phyloP scores from a whole-genome alignment of 2,329 filamentous ascomycete species.

The Talaromyces amestolkiae region DNA sequence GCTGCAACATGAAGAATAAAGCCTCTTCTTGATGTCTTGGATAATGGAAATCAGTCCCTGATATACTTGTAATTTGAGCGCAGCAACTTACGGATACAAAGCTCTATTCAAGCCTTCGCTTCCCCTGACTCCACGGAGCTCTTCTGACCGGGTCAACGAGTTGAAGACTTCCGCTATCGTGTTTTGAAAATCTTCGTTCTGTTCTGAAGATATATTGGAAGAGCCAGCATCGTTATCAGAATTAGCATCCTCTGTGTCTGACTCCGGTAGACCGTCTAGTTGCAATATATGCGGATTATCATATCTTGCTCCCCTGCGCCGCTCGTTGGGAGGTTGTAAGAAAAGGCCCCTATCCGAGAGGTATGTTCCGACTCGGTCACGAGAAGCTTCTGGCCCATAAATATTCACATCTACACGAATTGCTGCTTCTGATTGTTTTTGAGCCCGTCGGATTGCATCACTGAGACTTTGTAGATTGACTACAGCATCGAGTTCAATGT shows the following conservation, averaged over 20 bases:
- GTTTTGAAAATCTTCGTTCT: slow-evolving; percentile 1
- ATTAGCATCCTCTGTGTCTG: not conserved
- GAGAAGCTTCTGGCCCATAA: slow-evolving; percentile 3
- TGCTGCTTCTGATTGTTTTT: not conserved
- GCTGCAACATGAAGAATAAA: slow-evolving; percentile 13
- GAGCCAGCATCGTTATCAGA: not conserved
- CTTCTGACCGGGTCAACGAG: slow-evolving; percentile 4
- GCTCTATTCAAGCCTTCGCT: slow-evolving; percentile 10
- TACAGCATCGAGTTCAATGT: slow-evolving; percentile 9
- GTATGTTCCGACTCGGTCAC: not conserved
- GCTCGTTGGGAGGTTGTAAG: slow-evolving; percentile 8
- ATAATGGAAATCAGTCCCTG: not conserved
- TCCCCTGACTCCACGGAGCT: slow-evolving; percentile 8
- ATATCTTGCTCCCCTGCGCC: slow-evolving; percentile 5
- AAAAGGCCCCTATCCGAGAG: slow-evolving; percentile 8
- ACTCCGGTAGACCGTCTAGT: not conserved
- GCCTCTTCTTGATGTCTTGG: slow-evolving; percentile 13
- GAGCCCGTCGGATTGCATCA: slow-evolving; percentile 1
- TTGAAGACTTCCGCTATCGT: slow-evolving; percentile 2
- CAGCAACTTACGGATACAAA: slow-evolving; percentile 2
- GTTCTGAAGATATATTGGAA: not conserved
- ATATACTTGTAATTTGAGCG: not conserved
- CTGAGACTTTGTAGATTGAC: not conserved
- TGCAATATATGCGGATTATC: slow-evolving; percentile 12
- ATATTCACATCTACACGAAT: slow-evolving; percentile 11